These are phyloP conservation scores for Penicillium cosmopolitanum DNA, from an alignment of 495 filamentous ascomycete genomes.

Conservation along the genomic window DNA sequence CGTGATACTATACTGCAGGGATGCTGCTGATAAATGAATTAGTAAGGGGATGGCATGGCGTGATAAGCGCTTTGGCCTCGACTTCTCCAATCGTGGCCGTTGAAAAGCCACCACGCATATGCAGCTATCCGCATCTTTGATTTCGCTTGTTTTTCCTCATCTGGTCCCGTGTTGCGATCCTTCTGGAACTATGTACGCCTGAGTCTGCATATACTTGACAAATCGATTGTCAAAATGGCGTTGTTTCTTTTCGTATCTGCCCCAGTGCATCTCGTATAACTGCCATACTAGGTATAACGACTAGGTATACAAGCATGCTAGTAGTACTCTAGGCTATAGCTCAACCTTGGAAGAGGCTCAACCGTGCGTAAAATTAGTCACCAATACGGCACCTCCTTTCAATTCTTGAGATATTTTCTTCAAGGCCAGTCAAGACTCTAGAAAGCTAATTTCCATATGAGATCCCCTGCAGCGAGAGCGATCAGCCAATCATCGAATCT, in stretches of 20 bases:
- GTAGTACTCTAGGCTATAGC: neutral
- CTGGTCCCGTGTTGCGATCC: neutral
- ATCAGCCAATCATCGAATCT: constrained; percentile 1
- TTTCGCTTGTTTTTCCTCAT: constrained; percentile 11
- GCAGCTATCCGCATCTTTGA: constrained; percentile 21
- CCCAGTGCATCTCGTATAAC: too few species aligned
- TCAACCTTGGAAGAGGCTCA: neutral
- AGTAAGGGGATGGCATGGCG: neutral
- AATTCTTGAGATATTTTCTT: neutral
- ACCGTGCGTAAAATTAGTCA: neutral
- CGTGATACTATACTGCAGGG: too few species aligned
- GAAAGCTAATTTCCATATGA: neutral
- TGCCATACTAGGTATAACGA: neutral
- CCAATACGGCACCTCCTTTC: neutral
- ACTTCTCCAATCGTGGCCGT: neutral
- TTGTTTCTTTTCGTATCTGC: neutral
- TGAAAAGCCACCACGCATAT: constrained; percentile 5
- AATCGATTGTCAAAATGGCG: neutral
- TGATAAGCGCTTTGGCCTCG: neutral
- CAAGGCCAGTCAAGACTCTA: neutral
- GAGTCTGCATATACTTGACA: neutral
- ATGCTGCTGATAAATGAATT: too few species aligned
- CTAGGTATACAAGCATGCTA: neutral
- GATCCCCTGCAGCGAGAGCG: neutral
- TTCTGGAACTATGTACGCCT: too few species aligned